Evolutionary conservation across 495 filamentous ascomycete species (phyloP), one percentile per base, ranked within the genome.

Genomic region (Umbilicaria muhlenbergii): DNA sequence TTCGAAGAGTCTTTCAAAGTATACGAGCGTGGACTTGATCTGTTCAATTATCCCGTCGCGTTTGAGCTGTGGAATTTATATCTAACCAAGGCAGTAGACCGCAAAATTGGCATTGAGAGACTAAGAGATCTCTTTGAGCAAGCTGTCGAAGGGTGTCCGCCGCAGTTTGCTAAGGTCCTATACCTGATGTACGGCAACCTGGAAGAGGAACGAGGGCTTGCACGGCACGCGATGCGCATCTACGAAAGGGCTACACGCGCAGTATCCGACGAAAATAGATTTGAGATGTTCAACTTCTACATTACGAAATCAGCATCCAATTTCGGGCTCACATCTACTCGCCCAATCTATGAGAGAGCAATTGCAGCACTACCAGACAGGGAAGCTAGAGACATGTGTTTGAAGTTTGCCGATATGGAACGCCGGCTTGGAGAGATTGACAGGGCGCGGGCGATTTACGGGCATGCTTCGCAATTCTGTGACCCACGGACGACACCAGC

Each of bases 41-140:
- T 96, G 7, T 99, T 99, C 77, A 86, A 73, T 58, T 96, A 96
- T 51, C 91, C 92, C 0, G 91, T 96, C 14, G 91, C 92, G 18
- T 99, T 96, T 59, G 92, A 99, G 61, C 69, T 99, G 11, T 99
- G 92, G 92, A 99, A 99, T 50, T 67, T 96, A 32, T 99, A 99
- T 57, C 71, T 99, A 45, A 95, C 87, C 40, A 99, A 95, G 62
- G 92, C 92, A 0, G 85, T 94, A 16, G 88, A 94, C 58, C 83
- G 92, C 35, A 86, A 89, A 60, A 89, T 96, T 51, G 76, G 83
- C 43, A 94, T 99, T 51, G 91, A 99, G 62, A 72, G 92, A 39
- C 71, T 99, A 10, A 75, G 92, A 13, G 92, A 99, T 57, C 75
- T 99, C 7, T 99, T 96, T 55, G 91, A 99, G 61, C 91, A 99